Percentiles rank a stretch among this genome's conserved stretches.
phyloP scores from a whole-genome alignment of 371 early-diverging fungal genomes.

The Mucor irregularis region DNA sequence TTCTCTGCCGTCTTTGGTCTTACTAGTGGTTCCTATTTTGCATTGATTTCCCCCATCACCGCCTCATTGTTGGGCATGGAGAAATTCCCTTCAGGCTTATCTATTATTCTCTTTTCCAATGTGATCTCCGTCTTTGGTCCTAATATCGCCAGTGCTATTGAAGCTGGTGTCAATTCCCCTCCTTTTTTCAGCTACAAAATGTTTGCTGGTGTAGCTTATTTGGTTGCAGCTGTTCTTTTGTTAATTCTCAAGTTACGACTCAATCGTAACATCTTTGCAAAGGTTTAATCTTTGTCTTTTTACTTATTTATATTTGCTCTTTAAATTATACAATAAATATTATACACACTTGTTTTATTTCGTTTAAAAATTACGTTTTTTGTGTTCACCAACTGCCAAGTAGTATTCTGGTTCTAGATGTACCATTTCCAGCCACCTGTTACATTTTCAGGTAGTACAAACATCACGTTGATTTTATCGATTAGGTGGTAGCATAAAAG shows the following conservation, averaged over 20 bases:
- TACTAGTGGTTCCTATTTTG: conserved; percentile 42
- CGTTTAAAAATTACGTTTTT: too few relatives aligned
- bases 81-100: conserved; percentile 35
- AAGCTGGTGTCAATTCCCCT: conserved; percentile 15
- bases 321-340: too few relatives aligned
- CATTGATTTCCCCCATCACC: conserved; percentile 40
- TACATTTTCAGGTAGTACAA: too few relatives aligned
- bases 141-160: conserved; percentile 40
- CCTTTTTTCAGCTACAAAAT: conserved; percentile 37
- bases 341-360: too few relatives aligned
- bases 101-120: conserved; percentile 32
- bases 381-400: too few relatives aligned
- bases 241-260: conserved; percentile 19
- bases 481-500: too few relatives aligned
- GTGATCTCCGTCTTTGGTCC: conserved; percentile 34
- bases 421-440: too few relatives aligned
- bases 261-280: conserved; percentile 19
- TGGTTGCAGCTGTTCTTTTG: conserved; percentile 13
- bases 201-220: conserved; percentile 31
- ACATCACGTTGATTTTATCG: too few relatives aligned
- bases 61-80: conserved; percentile 34
- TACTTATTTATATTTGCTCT: too few relatives aligned
- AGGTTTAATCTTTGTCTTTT: conserved; percentile 22
- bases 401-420: too few relatives aligned
- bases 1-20: conserved; percentile 46